Conservation (phyloP, 352 stramenopile species). For the Thraustochytrium sp. region DNA sequence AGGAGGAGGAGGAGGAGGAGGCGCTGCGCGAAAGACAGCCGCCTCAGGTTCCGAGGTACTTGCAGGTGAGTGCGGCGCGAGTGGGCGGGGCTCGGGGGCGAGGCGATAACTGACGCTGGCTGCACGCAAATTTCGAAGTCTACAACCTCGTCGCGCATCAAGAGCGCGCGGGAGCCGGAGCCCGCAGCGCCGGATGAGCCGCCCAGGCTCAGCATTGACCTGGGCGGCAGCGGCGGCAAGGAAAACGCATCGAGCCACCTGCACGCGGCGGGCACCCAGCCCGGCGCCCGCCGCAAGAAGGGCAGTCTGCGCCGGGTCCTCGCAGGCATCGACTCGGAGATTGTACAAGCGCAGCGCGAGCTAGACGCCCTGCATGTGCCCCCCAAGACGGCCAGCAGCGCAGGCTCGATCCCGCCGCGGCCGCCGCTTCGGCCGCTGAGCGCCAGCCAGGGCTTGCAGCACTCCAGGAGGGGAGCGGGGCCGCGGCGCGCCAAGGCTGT, state of each 20-base stretch:
- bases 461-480: no score
- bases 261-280: neutral
- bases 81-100: no score
- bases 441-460: no score
- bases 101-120: neutral
- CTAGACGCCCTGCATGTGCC: neutral
- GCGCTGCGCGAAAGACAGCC: neutral
- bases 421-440: no score
- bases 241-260: neutral
- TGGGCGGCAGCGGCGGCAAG: no score
- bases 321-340: neutral
- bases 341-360: neutral
- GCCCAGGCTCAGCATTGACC: neutral
- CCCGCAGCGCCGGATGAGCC: neutral
- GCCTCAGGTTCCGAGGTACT: neutral
- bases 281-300: no score
- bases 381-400: neutral
- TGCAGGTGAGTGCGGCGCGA: neutral
- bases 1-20: neutral
- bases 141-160: slow-evolving; percentile 10
- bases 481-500: no score
- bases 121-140: neutral
- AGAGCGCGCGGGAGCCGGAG: neutral
- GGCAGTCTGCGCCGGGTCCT: neutral
- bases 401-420: no score